A percentile compares a stretch with the other conserved stretches of the same genome.
phyloP scores from a whole-genome alignment of 2,329 filamentous ascomycete genomes.

The Neobulgaria alba region DNA sequence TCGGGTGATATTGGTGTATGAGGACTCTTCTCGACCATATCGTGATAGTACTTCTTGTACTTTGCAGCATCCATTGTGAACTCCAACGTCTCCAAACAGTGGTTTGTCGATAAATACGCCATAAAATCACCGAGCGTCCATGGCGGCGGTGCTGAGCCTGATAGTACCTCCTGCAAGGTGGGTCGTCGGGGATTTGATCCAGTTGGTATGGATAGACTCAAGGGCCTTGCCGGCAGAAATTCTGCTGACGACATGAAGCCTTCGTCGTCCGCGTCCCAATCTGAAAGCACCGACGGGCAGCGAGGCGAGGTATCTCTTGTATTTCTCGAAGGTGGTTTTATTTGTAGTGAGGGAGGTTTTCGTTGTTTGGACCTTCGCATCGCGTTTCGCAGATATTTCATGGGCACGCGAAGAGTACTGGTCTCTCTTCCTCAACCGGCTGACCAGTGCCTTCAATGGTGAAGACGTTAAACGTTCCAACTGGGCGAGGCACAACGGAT shows the following conservation, averaged over 20 bases:
- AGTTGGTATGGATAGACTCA: constrained; percentile 35
- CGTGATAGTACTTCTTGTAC: constrained; percentile 50
- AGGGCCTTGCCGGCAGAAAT: constrained; percentile 34
- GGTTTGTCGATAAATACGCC: constrained; percentile 93
- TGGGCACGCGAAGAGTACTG: constrained; percentile 60
- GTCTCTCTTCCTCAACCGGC: constrained; percentile 9
- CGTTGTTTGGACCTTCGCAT: constrained; percentile 29
- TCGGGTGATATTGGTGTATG: constrained; percentile 30
- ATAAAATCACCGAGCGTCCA: constrained; percentile 92
- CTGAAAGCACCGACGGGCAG: constrained; percentile 27
- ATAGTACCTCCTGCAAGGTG: constrained; percentile 77
- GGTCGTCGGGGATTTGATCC: constrained; percentile 53
- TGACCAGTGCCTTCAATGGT: too few relatives aligned
- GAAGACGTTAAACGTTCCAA: too few relatives aligned
- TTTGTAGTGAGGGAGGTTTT: constrained; percentile 26
- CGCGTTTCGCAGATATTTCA: constrained; percentile 29
- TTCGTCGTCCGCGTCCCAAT: constrained; percentile 37
- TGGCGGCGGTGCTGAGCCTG: constrained; percentile 76
- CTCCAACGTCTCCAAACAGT: constrained; percentile 91
- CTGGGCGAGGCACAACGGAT: too few relatives aligned
- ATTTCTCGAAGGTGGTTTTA: constrained; percentile 23
- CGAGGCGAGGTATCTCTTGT: constrained; percentile 25
- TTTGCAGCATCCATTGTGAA: constrained; percentile 91
- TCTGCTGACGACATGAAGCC: constrained; percentile 40
- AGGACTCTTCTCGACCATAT: constrained; percentile 34